Conservation (phyloP, 2,329 filamentous ascomycete species). For the Verticillium alfalfae region DNA sequence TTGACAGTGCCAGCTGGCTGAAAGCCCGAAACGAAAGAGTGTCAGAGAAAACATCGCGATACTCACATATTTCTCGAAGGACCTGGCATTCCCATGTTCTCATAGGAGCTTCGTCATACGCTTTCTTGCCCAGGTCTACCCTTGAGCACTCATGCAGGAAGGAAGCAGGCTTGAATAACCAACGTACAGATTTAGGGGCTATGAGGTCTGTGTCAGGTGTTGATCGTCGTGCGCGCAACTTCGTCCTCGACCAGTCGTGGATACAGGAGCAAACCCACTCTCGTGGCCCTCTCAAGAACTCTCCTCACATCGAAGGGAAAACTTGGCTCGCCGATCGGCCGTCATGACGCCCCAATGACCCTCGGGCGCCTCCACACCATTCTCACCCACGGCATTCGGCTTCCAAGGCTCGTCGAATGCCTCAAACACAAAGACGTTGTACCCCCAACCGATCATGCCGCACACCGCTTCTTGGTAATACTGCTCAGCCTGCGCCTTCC, state of each 20-base stretch:
- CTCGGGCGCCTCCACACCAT: constrained; percentile 57
- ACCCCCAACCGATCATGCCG: constrained; percentile 57
- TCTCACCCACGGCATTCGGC: constrained; percentile 56
- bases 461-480: constrained; percentile 62
- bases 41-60: too few species aligned
- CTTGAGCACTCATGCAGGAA: too few species aligned
- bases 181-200: too few species aligned
- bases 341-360: constrained; percentile 66
- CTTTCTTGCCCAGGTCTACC: too few species aligned
- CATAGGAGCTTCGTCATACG: too few species aligned
- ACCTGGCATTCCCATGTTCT: too few species aligned
- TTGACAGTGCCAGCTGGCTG: too few species aligned
- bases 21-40: too few species aligned
- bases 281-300: background rate
- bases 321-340: constrained; percentile 53
- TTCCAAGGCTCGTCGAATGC: constrained; percentile 71
- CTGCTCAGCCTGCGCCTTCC: constrained; percentile 48
- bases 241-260: background rate
- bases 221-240: background rate
- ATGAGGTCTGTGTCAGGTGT: background rate
- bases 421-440: constrained; percentile 70
- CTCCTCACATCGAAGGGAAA: constrained; percentile 18
- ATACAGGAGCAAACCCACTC: background rate
- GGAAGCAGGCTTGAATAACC: too few species aligned
- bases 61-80: too few species aligned